phyloP scores from a whole-genome alignment of 441 rosid species.

The Mallotus japonicus region DNA sequence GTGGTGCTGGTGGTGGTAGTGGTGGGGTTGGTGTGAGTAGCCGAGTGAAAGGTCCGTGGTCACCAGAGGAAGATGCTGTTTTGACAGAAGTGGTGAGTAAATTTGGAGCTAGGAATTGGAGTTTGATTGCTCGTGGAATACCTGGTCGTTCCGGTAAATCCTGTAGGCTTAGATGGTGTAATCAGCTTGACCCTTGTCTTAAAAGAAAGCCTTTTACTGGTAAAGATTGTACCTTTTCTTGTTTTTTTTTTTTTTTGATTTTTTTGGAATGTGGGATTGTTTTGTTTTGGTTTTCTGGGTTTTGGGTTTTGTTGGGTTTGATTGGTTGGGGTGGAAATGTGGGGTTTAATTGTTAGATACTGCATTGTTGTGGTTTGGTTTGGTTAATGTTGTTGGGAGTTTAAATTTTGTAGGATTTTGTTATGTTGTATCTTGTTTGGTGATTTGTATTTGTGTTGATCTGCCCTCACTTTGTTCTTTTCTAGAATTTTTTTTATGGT shows the following conservation, averaged over 20 bases:
- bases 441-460: not conserved
- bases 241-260: not conserved
- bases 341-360: constrained; percentile 1
- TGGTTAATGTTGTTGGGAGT: not conserved
- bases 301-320: constrained; percentile 5
- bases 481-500: not conserved
- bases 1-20: constrained; percentile 20
- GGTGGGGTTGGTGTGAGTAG: constrained; percentile 16
- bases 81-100: constrained; percentile 54
- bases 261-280: not conserved
- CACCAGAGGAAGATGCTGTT: constrained; percentile 82
- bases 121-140: constrained; percentile 83
- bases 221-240: constrained; percentile 12
- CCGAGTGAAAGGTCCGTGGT: constrained; percentile 80
- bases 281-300: not conserved
- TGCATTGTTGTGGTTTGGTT: not conserved
- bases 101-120: constrained; percentile 92
- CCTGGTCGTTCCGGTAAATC: constrained; percentile 95
- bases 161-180: constrained; percentile 89
- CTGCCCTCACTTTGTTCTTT: not conserved
- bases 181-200: constrained; percentile 90
- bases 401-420: not conserved
- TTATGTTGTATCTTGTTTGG: not conserved
- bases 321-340: not conserved
- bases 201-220: constrained; percentile 89